Percentiles rank a stretch among this genome's conserved stretches.
Conservation (phyloP, 495 filamentous ascomycete species). For the Hyphodiscus hymeniophilus region DNA sequence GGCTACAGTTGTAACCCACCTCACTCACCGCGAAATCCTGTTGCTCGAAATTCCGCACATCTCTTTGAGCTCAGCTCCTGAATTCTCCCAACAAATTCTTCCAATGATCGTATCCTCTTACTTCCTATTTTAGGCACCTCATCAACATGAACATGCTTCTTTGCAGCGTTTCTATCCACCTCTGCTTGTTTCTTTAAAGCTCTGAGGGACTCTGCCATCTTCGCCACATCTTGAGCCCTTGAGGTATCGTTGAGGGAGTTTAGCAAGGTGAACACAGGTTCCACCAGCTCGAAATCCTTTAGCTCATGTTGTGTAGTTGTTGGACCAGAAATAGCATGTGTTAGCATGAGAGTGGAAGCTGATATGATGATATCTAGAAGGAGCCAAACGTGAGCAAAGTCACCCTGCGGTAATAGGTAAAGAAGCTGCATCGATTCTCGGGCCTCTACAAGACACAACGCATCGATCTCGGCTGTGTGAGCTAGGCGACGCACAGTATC, state of each 20-base stretch:
- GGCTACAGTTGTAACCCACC: constrained; percentile 15
- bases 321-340: constrained; percentile 17
- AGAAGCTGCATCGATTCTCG: constrained; percentile 17
- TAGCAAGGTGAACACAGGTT: constrained; percentile 18
- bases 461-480: constrained; percentile 16
- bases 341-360: constrained; percentile 16
- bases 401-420: constrained; percentile 15
- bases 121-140: constrained; percentile 16
- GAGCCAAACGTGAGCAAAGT: constrained; percentile 17
- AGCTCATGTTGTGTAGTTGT: constrained; percentile 18
- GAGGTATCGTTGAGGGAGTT: constrained; percentile 17
- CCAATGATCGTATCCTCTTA: constrained; percentile 17
- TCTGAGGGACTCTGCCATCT: constrained; percentile 17
- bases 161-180: constrained; percentile 16
- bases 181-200: constrained; percentile 16
- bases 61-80: constrained; percentile 17
- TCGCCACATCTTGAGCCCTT: constrained; percentile 17
- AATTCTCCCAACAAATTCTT: constrained; percentile 18
- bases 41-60: constrained; percentile 17
- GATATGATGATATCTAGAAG: constrained; percentile 17
- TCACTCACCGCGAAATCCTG: constrained; percentile 16
- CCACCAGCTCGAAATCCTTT: constrained; percentile 17
- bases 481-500: constrained; percentile 17
- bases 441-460: constrained; percentile 16
- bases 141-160: constrained; percentile 17